Evolutionary conservation across 306 rosid genomes (phyloP).

Genomic region (Rosa lucieae): DNA sequence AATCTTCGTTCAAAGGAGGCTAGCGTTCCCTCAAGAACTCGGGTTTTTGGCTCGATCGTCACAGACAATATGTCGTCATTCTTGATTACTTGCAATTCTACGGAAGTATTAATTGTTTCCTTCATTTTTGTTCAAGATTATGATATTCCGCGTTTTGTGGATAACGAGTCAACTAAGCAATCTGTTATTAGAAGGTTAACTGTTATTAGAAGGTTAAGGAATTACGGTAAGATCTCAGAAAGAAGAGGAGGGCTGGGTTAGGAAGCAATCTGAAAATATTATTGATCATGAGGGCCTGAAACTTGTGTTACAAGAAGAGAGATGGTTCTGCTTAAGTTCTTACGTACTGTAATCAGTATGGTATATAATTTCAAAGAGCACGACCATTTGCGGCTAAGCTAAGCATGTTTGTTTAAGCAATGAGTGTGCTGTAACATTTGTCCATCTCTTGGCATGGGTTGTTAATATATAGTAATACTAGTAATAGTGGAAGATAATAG

Average conservation of each 20-base stretch:
- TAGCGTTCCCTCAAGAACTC: not conserved
- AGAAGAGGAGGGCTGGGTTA: not conserved
- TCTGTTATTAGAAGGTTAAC: not conserved
- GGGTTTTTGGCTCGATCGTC: not conserved
- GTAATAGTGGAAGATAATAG: not conserved
- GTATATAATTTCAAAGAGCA: not conserved
- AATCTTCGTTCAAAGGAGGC: not conserved
- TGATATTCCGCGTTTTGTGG: not conserved
- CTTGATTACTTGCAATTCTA: no score
- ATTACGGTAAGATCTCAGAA: not conserved
- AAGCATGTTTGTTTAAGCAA: conserved; percentile 9
- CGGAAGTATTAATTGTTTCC: not conserved
- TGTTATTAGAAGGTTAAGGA: not conserved
- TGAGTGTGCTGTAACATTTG: not conserved
- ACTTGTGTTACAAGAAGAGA: not conserved
- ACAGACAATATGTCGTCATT: not conserved
- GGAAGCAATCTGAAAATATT: not conserved
- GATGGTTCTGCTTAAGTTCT: not conserved
- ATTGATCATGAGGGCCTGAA: not conserved
- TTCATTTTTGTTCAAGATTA: not conserved
- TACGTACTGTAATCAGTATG: not conserved
- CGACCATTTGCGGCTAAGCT: not conserved
- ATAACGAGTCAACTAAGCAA: not conserved
- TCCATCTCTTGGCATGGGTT: not conserved
- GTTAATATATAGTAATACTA: not conserved